A percentile compares a stretch with the other conserved stretches of the same genome.
These are phyloP conservation scores for Saccharomyces hybrid DNA, from an alignment of 1,139 yeast species.

Conservation along the genomic window DNA sequence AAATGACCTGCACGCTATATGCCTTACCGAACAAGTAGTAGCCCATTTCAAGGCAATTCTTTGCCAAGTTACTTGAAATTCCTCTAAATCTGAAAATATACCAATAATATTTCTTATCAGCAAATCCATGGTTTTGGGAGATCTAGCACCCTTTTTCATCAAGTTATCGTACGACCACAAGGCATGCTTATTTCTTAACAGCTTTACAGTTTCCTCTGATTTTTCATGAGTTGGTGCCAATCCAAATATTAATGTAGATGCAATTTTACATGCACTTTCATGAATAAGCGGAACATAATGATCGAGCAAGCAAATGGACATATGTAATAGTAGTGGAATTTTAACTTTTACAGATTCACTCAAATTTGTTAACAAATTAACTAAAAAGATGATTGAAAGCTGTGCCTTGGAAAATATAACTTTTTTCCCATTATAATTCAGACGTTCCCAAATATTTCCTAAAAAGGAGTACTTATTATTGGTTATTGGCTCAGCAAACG, in stretches of 20 bases:
- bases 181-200: slow-evolving; percentile 44
- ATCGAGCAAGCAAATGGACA: slow-evolving; percentile 72
- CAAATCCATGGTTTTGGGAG: slow-evolving; percentile 73
- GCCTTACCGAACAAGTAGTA: slow-evolving; percentile 94
- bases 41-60: slow-evolving; percentile 86
- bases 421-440: slow-evolving; percentile 58
- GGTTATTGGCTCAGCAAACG: slow-evolving; percentile 25
- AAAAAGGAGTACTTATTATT: slow-evolving; percentile 55
- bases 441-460: slow-evolving; percentile 56
- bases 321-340: slow-evolving; percentile 75
- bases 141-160: slow-evolving; percentile 70
- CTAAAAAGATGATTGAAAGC: slow-evolving; percentile 73
- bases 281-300: slow-evolving; percentile 80
- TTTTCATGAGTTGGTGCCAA: slow-evolving; percentile 51
- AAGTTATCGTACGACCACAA: slow-evolving; percentile 88
- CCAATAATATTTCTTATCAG: too few species aligned
- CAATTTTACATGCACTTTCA: slow-evolving; percentile 71
- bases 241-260: slow-evolving; percentile 66
- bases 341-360: slow-evolving; percentile 49
- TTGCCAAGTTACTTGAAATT: slow-evolving; percentile 77
- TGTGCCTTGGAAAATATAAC: slow-evolving; percentile 85
- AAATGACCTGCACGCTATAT: slow-evolving; percentile 92
- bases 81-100: slow-evolving; percentile 32
- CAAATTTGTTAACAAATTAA: slow-evolving; percentile 64
- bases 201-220: slow-evolving; percentile 45